Percentiles rank a stretch among this genome's conserved stretches.
These are phyloP conservation scores for Termitomyces bulborhizus DNA, from an alignment of 768 basidiomycete genomes.

Conservation along the genomic window DNA sequence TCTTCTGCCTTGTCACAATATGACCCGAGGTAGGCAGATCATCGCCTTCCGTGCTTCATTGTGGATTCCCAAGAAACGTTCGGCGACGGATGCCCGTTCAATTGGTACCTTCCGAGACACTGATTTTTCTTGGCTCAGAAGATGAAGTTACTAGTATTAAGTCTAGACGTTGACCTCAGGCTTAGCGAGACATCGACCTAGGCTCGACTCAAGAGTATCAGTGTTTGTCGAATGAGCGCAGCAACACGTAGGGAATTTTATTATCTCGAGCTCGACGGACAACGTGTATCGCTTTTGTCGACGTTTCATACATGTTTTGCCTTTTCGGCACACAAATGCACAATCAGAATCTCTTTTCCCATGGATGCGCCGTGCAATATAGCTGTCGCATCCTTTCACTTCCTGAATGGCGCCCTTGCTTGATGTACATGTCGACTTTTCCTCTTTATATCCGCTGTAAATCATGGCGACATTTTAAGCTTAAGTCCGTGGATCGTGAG, in stretches of 20 bases:
- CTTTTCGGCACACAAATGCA: background rate
- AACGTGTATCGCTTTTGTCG: background rate
- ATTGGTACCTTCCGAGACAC: background rate
- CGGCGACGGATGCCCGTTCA: background rate
- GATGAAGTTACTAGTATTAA: background rate
- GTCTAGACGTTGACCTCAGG: background rate
- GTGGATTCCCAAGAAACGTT: background rate
- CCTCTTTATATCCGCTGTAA: background rate
- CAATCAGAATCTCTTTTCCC: background rate
- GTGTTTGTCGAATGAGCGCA: background rate
- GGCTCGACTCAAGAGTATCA: background rate
- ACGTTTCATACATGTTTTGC: background rate
- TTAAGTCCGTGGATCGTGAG: too few species aligned
- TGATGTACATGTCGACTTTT: background rate
- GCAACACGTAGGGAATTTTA: background rate
- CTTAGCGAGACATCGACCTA: background rate
- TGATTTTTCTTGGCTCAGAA: background rate
- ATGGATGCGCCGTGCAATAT: too few species aligned
- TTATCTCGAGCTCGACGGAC: background rate
- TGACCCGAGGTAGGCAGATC: background rate
- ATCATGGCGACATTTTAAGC: too few species aligned
- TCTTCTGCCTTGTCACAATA: background rate
- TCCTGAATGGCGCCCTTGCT: too few species aligned
- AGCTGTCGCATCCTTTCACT: too few species aligned
- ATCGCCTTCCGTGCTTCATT: background rate